Conservation (phyloP, 768 basidiomycete species). For the Pleurotus tuoliensis region DNA sequence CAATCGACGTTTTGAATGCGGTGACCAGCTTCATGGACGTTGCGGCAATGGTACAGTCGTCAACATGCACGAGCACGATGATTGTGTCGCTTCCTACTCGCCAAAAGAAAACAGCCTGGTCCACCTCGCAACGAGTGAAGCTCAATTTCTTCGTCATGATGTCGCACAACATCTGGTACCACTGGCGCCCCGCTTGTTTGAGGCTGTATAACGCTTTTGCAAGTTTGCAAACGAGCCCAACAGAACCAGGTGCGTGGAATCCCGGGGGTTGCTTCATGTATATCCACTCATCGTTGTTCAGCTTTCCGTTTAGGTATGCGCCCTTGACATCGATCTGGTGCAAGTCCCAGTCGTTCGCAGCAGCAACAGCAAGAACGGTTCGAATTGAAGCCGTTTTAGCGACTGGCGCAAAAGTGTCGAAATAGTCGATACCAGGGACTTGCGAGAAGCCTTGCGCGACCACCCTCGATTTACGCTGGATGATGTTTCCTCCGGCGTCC, state of each 20-base stretch:
- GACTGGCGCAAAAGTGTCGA: constrained; percentile 28
- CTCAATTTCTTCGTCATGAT: constrained; percentile 7
- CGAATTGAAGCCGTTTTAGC: constrained; percentile 21
- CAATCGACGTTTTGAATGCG: constrained; percentile 2
- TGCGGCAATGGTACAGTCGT: constrained; percentile 20
- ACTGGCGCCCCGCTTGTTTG: constrained; percentile 10
- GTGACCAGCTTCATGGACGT: constrained; percentile 8
- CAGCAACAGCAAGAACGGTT: constrained; percentile 28
- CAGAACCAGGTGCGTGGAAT: background rate
- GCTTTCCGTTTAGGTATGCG: constrained; percentile 34
- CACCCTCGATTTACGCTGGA: constrained; percentile 29
- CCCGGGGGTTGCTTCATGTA: constrained; percentile 40
- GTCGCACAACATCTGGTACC: constrained; percentile 11
- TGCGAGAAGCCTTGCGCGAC: constrained; percentile 40
- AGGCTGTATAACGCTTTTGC: constrained; percentile 10
- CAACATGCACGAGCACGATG: constrained; percentile 16
- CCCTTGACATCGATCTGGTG: constrained; percentile 36
- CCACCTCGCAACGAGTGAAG: constrained; percentile 12
- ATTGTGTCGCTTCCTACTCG: constrained; percentile 8
- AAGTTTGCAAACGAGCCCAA: constrained; percentile 9
- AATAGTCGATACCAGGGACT: constrained; percentile 34
- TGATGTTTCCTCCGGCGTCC: constrained; percentile 25
- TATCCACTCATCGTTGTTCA: constrained; percentile 27
- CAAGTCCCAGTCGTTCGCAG: constrained; percentile 25
- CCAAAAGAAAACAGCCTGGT: constrained; percentile 16